Conservation (phyloP, 192 early-diverging fungal species). For the Backusella mclennaniae region DNA sequence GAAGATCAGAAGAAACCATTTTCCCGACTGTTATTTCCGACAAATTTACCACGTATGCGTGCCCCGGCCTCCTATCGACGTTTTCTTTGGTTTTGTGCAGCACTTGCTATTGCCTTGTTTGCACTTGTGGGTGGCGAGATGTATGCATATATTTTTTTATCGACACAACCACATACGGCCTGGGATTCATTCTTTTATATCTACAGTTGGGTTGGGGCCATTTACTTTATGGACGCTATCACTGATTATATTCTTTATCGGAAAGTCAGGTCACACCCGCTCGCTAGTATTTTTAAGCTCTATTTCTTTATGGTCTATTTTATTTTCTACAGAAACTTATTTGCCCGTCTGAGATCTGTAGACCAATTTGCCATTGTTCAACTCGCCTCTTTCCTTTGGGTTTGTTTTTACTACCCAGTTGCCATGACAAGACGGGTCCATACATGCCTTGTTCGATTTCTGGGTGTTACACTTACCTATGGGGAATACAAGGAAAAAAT, state of each 20-base stretch:
- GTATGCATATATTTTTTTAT: conserved; percentile 63
- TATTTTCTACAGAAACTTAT: conserved; percentile 78
- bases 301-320: conserved; percentile 84
- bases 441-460: conserved; percentile 42
- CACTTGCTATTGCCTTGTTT: conserved; percentile 64
- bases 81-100: conserved; percentile 75
- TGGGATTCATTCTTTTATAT: conserved; percentile 68
- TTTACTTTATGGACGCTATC: conserved; percentile 63
- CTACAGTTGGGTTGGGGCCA: conserved; percentile 69
- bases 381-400: conserved; percentile 69
- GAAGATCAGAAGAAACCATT: conserved; percentile 1
- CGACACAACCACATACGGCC: conserved; percentile 54
- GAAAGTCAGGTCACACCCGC: conserved; percentile 63
- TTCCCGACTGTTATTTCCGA: conserved; percentile 36
- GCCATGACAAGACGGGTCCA: conserved; percentile 65
- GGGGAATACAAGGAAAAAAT: conserved; percentile 67
- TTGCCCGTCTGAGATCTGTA: conserved; percentile 65
- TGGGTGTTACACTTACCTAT: conserved; percentile 61
- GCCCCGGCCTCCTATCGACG: conserved; percentile 70
- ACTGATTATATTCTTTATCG: conserved; percentile 67
- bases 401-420: conserved; percentile 72
- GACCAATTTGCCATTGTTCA: conserved; percentile 68
- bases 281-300: conserved; percentile 68
- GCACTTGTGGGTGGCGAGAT: conserved; percentile 69
- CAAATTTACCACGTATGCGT: conserved; percentile 59